Conservation (phyloP, 1,284 basidiomycete species). For the Vanrija sp. region DNA sequence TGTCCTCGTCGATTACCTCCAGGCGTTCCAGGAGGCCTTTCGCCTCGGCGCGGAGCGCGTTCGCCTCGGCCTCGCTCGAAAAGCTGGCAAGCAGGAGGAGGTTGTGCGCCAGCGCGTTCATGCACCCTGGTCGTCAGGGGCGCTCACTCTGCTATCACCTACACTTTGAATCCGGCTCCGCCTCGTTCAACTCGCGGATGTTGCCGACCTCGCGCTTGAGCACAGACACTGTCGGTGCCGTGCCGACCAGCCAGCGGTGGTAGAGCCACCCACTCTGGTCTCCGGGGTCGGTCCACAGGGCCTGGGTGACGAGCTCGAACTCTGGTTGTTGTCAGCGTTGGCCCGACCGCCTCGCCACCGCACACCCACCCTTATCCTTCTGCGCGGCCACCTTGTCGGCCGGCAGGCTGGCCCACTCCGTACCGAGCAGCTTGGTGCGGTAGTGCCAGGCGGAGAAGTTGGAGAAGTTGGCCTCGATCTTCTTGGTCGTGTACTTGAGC, state of each 20-base stretch:
- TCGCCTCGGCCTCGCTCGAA: slow-evolving; percentile 6
- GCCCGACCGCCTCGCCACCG: not conserved
- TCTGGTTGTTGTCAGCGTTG: slow-evolving; percentile 55
- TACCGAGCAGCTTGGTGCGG: slow-evolving; percentile 73
- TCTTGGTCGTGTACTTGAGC: slow-evolving; percentile 74
- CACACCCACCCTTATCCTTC: slow-evolving; percentile 62
- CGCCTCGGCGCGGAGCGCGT: slow-evolving; percentile 24
- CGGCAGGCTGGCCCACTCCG: slow-evolving; percentile 62
- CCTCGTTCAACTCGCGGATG: slow-evolving; percentile 80
- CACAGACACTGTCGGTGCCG: slow-evolving; percentile 58
- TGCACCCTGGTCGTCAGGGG: slow-evolving; percentile 64
- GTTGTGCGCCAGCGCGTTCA: slow-evolving; percentile 85
- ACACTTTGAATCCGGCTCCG: slow-evolving; percentile 95
- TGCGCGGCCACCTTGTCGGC: slow-evolving; percentile 55
- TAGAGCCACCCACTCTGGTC: slow-evolving; percentile 99
- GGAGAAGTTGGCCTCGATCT: slow-evolving; percentile 92
- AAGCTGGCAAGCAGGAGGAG: slow-evolving; percentile 39
- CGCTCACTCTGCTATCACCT: slow-evolving; percentile 26
- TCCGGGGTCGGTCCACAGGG: slow-evolving; percentile 92
- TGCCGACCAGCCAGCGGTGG: slow-evolving; percentile 88
- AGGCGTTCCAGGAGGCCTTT: slow-evolving; percentile 32
- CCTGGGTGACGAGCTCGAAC: slow-evolving; percentile 86
- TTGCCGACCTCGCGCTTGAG: slow-evolving; percentile 72
- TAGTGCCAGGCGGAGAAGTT: slow-evolving; percentile 99
- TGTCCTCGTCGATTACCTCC: slow-evolving; percentile 40